A percentile compares a stretch with the other conserved stretches of the same genome.
phyloP scores from a whole-genome alignment of 148 eudicot genomes.

The Amaranthus hypochondriacus region DNA sequence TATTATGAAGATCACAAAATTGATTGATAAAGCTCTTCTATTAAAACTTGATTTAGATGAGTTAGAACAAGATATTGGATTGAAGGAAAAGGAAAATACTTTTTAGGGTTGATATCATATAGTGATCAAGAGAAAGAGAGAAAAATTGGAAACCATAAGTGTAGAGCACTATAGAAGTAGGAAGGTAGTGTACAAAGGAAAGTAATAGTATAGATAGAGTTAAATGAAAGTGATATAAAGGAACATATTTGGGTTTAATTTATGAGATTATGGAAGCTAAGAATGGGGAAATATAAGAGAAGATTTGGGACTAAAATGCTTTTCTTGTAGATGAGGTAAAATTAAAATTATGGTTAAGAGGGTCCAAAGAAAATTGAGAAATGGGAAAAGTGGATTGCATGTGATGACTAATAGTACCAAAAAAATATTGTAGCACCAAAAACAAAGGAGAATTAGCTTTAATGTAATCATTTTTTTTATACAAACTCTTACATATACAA shows the following conservation, averaged over 20 bases:
- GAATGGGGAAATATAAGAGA: constrained; percentile 11
- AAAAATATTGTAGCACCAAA: constrained; percentile 36
- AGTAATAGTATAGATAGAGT: background rate
- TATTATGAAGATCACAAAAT: background rate
- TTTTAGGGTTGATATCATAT: background rate
- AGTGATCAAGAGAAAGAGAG: background rate
- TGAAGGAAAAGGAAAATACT: background rate
- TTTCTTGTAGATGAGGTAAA: constrained; percentile 73
- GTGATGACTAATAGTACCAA: constrained; percentile 73
- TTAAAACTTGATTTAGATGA: too few species aligned
- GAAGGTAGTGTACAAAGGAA: constrained; percentile 3
- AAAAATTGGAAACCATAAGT: background rate
- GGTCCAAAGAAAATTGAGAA: constrained; percentile 32
- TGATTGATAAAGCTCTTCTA: too few species aligned
- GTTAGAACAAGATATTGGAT: too few species aligned
- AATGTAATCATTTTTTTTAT: constrained; percentile 17
- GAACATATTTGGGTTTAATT: constrained; percentile 3
- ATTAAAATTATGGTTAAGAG: constrained; percentile 8
- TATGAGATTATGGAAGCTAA: constrained; percentile 15
- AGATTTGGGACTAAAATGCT: constrained; percentile 29
- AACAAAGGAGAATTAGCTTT: constrained; percentile 63
- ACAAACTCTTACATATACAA: too few species aligned
- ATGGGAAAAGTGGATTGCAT: constrained; percentile 88
- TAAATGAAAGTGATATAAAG: constrained; percentile 2
- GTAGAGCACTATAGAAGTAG: background rate